Evolutionary conservation across 331 rosid species (phyloP).

Genomic region (Quercus lobata): DNA sequence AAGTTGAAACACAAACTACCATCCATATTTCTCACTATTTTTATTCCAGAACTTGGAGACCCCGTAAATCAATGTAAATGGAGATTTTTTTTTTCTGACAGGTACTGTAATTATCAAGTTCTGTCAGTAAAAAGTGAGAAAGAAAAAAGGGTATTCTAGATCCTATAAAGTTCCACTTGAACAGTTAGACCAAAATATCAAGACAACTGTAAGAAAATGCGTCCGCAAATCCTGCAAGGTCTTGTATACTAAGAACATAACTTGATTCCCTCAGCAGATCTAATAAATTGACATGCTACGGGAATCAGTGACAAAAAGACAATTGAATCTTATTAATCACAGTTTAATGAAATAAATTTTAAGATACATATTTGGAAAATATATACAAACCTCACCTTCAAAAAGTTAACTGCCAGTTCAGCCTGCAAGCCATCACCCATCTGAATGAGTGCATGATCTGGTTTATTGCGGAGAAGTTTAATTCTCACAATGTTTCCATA

Average conservation of each 20-base stretch:
- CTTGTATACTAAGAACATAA: not conserved
- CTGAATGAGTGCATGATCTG: constrained; percentile 96
- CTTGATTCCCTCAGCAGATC: not conserved
- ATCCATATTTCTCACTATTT: not conserved
- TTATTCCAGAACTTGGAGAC: not conserved
- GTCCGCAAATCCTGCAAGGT: not conserved
- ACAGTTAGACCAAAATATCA: not conserved
- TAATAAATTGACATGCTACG: not conserved
- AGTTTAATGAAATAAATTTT: not conserved
- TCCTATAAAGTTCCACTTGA: not conserved
- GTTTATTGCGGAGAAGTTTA: constrained; percentile 90
- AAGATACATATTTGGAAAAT: constrained; percentile 1
- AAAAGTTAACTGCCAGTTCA: constrained; percentile 91
- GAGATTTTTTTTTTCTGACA: not conserved
- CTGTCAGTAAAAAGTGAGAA: not conserved
- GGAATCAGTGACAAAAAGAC: not conserved
- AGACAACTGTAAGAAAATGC: not conserved
- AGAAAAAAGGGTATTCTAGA: not conserved
- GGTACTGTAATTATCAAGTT: not conserved
- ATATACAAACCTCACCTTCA: constrained; percentile 64
- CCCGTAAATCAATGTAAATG: not conserved
- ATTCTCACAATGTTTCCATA: constrained; percentile 96
- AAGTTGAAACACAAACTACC: not conserved
- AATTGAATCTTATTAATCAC: not conserved
- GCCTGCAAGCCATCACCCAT: constrained; percentile 99